phyloP scores from a whole-genome alignment of 805 yeast genomes.

The Candida oleophila region DNA sequence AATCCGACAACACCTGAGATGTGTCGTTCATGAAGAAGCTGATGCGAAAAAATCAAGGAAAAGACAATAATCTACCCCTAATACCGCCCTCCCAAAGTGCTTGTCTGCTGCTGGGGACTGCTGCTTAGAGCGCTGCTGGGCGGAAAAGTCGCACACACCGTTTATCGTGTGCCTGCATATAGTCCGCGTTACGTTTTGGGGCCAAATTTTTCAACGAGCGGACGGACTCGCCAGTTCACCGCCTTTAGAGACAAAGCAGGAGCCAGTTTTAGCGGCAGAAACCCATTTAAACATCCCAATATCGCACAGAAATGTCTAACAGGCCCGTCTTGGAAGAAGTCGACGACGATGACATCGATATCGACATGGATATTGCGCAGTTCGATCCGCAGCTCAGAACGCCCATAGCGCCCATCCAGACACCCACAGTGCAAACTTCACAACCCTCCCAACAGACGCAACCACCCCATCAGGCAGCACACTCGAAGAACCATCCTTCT shows the following conservation, averaged over 20 bases:
- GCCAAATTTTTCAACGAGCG: background rate
- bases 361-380: conserved; percentile 93
- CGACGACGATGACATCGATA: conserved; percentile 82
- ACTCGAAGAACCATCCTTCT: conserved; percentile 17
- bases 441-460: conserved; percentile 10
- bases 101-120: no score
- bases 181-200: background rate
- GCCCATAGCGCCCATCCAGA: conserved; percentile 59
- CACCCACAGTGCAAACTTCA: conserved; percentile 11
- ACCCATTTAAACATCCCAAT: no score
- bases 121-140: no score
- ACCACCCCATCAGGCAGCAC: conserved; percentile 4
- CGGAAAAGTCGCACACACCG: no score
- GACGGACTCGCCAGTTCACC: no score
- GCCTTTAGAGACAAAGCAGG: no score
- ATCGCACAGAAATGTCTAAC: conserved; percentile 23
- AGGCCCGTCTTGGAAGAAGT: conserved; percentile 77
- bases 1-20: conserved; percentile 23
- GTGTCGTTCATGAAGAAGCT: conserved; percentile 11
- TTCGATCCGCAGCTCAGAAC: conserved; percentile 69
- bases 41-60: background rate
- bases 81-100: no score
- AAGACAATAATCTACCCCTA: no score
- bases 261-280: no score
- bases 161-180: background rate